phyloP scores from a whole-genome alignment of 768 basidiomycete species.

The Trametes punicea region DNA sequence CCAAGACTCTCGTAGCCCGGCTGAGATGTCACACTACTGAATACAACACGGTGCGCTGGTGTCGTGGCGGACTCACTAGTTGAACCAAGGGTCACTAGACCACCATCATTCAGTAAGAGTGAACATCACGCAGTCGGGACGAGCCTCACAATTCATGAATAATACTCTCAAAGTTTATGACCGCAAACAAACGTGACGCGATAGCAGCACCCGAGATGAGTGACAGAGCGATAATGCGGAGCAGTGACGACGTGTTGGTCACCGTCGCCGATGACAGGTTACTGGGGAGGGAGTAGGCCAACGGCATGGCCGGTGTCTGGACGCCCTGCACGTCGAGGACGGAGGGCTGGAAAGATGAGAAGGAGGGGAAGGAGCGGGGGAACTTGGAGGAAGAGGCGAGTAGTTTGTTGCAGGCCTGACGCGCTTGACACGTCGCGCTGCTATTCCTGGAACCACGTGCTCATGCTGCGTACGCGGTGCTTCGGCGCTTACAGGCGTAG shows the following conservation, averaged over 20 bases:
- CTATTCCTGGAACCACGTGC: constrained; percentile 20
- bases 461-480: background rate
- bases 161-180: constrained; percentile 97
- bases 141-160: constrained; percentile 93
- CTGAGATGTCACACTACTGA: constrained; percentile 37
- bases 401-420: background rate
- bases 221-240: constrained; percentile 85
- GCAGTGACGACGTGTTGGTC: constrained; percentile 82
- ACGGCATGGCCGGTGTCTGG: constrained; percentile 21
- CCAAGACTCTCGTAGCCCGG: constrained; percentile 89
- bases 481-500: background rate
- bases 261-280: constrained; percentile 70
- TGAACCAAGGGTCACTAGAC: constrained; percentile 95
- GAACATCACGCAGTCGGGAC: background rate
- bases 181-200: constrained; percentile 94
- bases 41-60: constrained; percentile 1
- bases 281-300: constrained; percentile 70
- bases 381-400: constrained; percentile 1
- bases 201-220: constrained; percentile 94
- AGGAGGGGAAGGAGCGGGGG: background rate
- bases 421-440: constrained; percentile 20
- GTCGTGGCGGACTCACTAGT: constrained; percentile 68
- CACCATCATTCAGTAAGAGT: background rate
- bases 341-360: background rate
- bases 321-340: constrained; percentile 15